These are phyloP conservation scores for Piromyces sp. DNA, from an alignment of 192 early-diverging fungal species.

Conservation along the genomic window DNA sequence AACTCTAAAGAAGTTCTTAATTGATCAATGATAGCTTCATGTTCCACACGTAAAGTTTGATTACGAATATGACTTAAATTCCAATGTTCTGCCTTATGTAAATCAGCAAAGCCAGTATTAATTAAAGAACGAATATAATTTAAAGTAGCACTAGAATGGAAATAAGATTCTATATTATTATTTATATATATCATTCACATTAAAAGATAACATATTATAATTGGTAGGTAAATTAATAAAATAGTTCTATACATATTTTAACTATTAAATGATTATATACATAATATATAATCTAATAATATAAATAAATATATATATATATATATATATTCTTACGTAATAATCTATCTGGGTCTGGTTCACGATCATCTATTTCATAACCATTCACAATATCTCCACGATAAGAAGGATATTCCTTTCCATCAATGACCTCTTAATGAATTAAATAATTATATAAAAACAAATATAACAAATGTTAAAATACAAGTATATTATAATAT, in stretches of 20 bases:
- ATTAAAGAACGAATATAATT: constrained; percentile 86
- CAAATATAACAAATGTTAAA: too few species aligned
- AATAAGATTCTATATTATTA: constrained; percentile 48
- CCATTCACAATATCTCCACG: constrained; percentile 98
- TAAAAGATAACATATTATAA: too few species aligned
- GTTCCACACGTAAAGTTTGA: constrained; percentile 57
- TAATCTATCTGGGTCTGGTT: constrained; percentile 83
- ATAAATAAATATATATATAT: background rate
- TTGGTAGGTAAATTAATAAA: too few species aligned
- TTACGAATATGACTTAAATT: constrained; percentile 61
- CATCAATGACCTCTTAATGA: constrained; percentile 64
- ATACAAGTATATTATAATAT: too few species aligned
- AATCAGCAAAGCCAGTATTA: constrained; percentile 69
- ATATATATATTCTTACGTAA: constrained; percentile 25
- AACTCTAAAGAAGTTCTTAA: constrained; percentile 80
- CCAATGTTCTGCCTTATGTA: constrained; percentile 65
- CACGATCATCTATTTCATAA: constrained; percentile 63
- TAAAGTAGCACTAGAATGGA: constrained; percentile 89
- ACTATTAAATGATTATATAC: too few species aligned
- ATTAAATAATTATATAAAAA: background rate
- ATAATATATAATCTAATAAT: too few species aligned
- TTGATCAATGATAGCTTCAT: constrained; percentile 74
- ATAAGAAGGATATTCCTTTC: constrained; percentile 67
- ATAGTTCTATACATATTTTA: too few species aligned
- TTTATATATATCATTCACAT: background rate